Conservation (phyloP, 2,329 filamentous ascomycete genomes). For the Aspergillus pseudotamarii region DNA sequence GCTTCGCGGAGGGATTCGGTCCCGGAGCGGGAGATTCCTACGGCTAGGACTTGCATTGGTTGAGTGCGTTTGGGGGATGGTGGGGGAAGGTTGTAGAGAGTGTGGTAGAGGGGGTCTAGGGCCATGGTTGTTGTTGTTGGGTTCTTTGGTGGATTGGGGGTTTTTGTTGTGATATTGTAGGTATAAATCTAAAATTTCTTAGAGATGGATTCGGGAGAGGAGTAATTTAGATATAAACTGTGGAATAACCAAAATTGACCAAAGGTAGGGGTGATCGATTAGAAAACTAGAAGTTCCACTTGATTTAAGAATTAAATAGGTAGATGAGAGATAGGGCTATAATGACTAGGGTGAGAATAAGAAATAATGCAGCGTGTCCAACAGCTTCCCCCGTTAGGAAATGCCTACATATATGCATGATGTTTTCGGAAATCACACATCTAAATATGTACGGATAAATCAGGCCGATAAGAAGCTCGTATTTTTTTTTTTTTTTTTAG, state of each 20-base stretch:
- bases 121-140: not conserved
- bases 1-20: slow-evolving; percentile 29
- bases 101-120: not conserved
- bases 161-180: not conserved
- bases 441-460: not conserved
- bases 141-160: no score
- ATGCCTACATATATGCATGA: not conserved
- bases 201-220: not conserved
- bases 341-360: no score
- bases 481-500: not conserved
- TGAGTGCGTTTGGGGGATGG: slow-evolving; percentile 11
- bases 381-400: no score
- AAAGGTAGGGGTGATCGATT: not conserved
- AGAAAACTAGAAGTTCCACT: not conserved
- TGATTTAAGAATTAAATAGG: not conserved
- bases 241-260: not conserved
- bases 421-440: no score
- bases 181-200: no score
- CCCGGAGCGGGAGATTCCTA: slow-evolving; percentile 27
- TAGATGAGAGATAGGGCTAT: not conserved
- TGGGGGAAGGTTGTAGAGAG: slow-evolving; percentile 10
- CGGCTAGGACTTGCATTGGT: slow-evolving; percentile 23
- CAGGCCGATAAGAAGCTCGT: not conserved
- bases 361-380: no score
- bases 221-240: no score